Conservation (phyloP, 495 filamentous ascomycete genomes). For the Penicillium canariense region DNA sequence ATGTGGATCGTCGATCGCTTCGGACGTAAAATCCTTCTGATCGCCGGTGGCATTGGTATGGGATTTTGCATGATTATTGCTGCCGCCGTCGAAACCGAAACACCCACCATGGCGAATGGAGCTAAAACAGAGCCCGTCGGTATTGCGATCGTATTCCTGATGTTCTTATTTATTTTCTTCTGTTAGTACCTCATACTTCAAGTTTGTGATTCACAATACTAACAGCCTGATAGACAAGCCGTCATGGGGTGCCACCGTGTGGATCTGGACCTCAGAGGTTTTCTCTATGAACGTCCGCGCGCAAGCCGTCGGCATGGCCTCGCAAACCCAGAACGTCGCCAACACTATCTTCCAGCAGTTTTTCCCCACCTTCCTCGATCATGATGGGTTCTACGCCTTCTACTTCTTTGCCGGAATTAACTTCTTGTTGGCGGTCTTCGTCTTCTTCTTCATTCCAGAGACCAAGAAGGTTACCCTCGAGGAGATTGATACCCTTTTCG, state of each 20-base stretch:
- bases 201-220: background rate
- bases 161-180: constrained; percentile 67
- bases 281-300: constrained; percentile 67
- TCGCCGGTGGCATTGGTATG: constrained; percentile 72
- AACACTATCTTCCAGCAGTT: constrained; percentile 64
- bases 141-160: constrained; percentile 60
- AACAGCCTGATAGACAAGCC: constrained; percentile 51
- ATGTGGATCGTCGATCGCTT: constrained; percentile 68
- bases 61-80: constrained; percentile 64
- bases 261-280: constrained; percentile 66
- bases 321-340: constrained; percentile 64
- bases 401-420: constrained; percentile 55
- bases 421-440: constrained; percentile 61
- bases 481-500: constrained; percentile 62
- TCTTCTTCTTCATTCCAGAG: constrained; percentile 73
- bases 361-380: constrained; percentile 62
- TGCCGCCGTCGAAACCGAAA: constrained; percentile 60
- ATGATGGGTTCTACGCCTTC: constrained; percentile 53
- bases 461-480: constrained; percentile 67
- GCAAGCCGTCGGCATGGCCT: constrained; percentile 66
- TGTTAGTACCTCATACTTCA: constrained; percentile 35
- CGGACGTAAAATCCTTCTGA: constrained; percentile 66
- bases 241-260: constrained; percentile 64
- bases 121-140: constrained; percentile 56
- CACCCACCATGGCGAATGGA: constrained; percentile 43